These are phyloP conservation scores for Flaveria robusta DNA, from an alignment of 129 eudicot genomes.

Conservation along the genomic window DNA sequence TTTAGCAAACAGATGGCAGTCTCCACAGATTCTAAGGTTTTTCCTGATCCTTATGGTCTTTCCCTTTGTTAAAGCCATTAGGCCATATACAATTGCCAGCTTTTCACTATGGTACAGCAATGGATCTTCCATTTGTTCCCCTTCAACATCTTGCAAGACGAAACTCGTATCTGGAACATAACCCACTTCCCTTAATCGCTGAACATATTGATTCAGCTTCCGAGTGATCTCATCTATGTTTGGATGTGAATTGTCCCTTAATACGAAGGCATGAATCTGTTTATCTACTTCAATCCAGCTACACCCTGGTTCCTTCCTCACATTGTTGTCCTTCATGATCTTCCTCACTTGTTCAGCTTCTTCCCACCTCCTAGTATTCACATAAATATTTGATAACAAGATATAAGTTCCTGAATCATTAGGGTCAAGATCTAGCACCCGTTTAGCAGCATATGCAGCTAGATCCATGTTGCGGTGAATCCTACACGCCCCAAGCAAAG, in stretches of 20 bases:
- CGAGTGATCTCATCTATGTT: constrained; percentile 41
- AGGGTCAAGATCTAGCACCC: constrained; percentile 56
- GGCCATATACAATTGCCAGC: constrained; percentile 66
- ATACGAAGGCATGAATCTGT: constrained; percentile 56
- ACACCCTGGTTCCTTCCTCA: constrained; percentile 78
- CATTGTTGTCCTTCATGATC: constrained; percentile 49
- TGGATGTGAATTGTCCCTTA: constrained; percentile 67
- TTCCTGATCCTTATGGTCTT: constrained; percentile 67
- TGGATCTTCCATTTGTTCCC: constrained; percentile 74
- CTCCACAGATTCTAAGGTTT: constrained; percentile 73
- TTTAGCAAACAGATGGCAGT: constrained; percentile 70
- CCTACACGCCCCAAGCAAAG: constrained; percentile 66
- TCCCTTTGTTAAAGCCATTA: constrained; percentile 56
- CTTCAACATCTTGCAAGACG: constrained; percentile 71
- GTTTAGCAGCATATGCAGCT: constrained; percentile 63
- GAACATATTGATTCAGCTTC: constrained; percentile 42
- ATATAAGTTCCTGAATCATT: constrained; percentile 61
- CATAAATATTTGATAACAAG: constrained; percentile 59
- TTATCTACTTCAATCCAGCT: constrained; percentile 79
- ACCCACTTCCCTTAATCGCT: constrained; percentile 59
- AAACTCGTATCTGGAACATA: constrained; percentile 68
- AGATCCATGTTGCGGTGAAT: constrained; percentile 58
- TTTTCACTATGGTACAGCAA: constrained; percentile 69
- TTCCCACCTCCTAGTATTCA: constrained; percentile 59
- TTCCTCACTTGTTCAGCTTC: constrained; percentile 54